A percentile compares a stretch with the other conserved stretches of the same genome.
Conservation (phyloP, 768 basidiomycete genomes). For the Kondoa subrosea region DNA sequence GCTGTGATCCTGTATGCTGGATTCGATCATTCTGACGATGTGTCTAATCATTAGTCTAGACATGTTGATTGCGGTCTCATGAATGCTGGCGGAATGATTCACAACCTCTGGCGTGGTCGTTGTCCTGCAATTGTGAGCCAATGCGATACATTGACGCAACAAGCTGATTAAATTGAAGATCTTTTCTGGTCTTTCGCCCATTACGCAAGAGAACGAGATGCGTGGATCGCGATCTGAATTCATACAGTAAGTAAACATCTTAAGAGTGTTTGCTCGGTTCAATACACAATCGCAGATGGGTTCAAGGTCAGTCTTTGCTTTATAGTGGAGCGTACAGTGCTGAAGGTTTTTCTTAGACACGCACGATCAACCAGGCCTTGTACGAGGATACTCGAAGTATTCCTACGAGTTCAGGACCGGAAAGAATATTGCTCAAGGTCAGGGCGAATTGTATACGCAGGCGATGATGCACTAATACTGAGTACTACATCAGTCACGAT, state of each 20-base stretch:
- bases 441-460: no score
- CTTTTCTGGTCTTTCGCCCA: background rate
- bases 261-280: background rate
- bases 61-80: background rate
- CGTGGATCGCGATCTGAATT: background rate
- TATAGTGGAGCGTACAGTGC: no score
- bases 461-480: no score
- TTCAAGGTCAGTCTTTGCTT: background rate
- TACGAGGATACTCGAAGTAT: background rate
- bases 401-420: background rate
- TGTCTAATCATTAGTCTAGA: background rate
- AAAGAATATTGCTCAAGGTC: background rate
- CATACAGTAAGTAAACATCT: background rate
- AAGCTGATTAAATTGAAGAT: background rate
- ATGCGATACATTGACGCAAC: background rate
- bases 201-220: background rate
- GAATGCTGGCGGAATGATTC: background rate
- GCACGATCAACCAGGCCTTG: background rate
- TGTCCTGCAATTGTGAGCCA: background rate
- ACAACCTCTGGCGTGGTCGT: background rate
- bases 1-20: background rate
- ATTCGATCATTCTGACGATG: no score
- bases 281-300: background rate
- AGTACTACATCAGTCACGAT: no score
- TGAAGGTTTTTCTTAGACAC: no score